phyloP scores from a whole-genome alignment of 495 filamentous ascomycete genomes.

The Podospora comata region DNA sequence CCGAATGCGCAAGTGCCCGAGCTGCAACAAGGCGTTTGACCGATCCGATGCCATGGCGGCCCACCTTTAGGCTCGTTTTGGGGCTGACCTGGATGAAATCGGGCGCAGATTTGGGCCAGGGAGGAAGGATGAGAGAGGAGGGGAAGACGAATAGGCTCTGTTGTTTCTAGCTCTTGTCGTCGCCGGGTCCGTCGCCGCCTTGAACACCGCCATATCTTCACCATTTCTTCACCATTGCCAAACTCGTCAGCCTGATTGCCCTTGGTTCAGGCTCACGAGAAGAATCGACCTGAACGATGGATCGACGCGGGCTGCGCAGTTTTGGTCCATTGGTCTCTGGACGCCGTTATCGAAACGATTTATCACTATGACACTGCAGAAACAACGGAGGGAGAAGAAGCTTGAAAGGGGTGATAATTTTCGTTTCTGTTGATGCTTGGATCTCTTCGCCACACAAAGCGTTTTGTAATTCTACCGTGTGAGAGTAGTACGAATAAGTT shows the following conservation, averaged over 20 bases:
- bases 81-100: not conserved
- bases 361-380: not conserved
- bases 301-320: not conserved
- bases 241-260: not conserved
- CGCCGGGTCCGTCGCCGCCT: not conserved
- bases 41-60: conserved; percentile 77
- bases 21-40: conserved; percentile 86
- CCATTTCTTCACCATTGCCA: not conserved
- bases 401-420: not conserved
- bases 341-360: not conserved
- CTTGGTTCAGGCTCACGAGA: not conserved
- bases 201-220: not conserved
- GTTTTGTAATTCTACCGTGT: conserved; percentile 3
- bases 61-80: conserved; percentile 31
- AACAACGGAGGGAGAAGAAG: not conserved
- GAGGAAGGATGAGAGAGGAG: too few species aligned
- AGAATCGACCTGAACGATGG: not conserved
- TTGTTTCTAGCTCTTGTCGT: not conserved
- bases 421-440: not conserved
- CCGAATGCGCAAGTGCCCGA: conserved; percentile 90
- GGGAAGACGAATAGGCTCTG: too few species aligned
- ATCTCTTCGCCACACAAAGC: not conserved
- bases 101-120: not conserved
- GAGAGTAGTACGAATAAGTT: conserved; percentile 5
- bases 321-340: not conserved